Base-by-base conservation (phyloP, 352 stramenopile genomes). In the Pythium coloratum region DNA sequence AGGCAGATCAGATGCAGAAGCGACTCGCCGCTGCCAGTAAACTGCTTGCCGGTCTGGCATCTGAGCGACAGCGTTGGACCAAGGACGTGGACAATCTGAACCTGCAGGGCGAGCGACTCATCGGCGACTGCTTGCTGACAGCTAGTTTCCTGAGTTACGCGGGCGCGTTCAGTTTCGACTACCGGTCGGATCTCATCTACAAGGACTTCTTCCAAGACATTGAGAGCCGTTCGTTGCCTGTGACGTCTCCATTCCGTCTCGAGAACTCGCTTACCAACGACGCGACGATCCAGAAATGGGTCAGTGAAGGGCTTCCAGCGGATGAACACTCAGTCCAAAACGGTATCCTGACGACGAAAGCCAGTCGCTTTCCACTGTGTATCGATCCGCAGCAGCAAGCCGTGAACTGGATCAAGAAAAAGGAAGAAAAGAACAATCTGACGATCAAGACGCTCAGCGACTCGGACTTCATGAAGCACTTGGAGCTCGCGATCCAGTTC, bases 321-420 rank as follows among this genome's bases (percentile, higher is more conserved):
- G 95, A 99, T 60, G 91, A 97, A 55, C 94, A 98, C 77, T 98
- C 89, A 6, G 88, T 98, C 6, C 92, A 98, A 64, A 99, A 99
- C 66, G 95, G 94, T 55, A 98, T 99, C 55, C 64, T 99, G 26
- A 98, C 95, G 0, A 98, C 92, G 0, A 97, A 96, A 47, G 86
- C 90, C 2, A 97, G 87, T 66, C 90, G 95, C 9, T 98, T 98
- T 71, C 95, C 95, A 18, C 69, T 98, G 42, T 98, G 95, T 63
- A 98, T 98, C 55, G 95, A 98, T 58, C 95, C 95, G 18, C 95
- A 98, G 64, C 94, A 98, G 71, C 95, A 98, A 66, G 95, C 95
- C 8, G 94, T 98, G 40, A 94, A 80, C 26, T 99, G 95, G 95
- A 98, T 99, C 77, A 98, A 99, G 76, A 94, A 95, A 65, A 97